Conservation (phyloP, 352 stramenopile genomes). For the Phytophthora hibernalis region DNA sequence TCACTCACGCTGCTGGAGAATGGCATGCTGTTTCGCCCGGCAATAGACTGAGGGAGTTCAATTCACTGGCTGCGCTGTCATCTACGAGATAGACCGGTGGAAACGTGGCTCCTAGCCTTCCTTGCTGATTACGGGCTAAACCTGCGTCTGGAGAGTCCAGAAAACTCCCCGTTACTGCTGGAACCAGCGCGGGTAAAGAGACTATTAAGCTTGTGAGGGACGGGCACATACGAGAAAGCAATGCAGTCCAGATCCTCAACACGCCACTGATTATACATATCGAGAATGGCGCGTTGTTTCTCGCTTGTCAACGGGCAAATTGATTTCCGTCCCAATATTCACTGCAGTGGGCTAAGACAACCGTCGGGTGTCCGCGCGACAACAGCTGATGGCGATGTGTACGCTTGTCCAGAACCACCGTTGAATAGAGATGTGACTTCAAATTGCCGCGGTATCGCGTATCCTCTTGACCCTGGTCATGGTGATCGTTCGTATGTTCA, state of each 20-base stretch:
- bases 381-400: slow-evolving; percentile 84
- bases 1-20: slow-evolving; percentile 50
- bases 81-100: slow-evolving; percentile 87
- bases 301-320: slow-evolving; percentile 86
- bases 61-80: slow-evolving; percentile 62
- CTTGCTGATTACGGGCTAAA: slow-evolving; percentile 11
- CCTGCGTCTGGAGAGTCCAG: slow-evolving; percentile 19
- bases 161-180: slow-evolving; percentile 26
- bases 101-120: slow-evolving; percentile 36
- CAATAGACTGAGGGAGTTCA: slow-evolving; percentile 47
- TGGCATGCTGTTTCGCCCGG: slow-evolving; percentile 23
- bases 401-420: slow-evolving; percentile 82
- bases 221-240: slow-evolving; percentile 82
- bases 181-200: slow-evolving; percentile 51
- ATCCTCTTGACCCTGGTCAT: slow-evolving; percentile 88
- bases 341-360: slow-evolving; percentile 77
- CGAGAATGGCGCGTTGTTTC: slow-evolving; percentile 79
- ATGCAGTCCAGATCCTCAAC: slow-evolving; percentile 88
- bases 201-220: slow-evolving; percentile 73
- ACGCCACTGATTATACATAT: slow-evolving; percentile 92
- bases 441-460: slow-evolving; percentile 84
- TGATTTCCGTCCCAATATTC: slow-evolving; percentile 91
- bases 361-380: slow-evolving; percentile 76
- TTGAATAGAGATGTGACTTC: slow-evolving; percentile 89
- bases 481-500: slow-evolving; percentile 87